Base-by-base conservation (phyloP, 2,329 filamentous ascomycete genomes). In the Botryotinia calthae region DNA sequence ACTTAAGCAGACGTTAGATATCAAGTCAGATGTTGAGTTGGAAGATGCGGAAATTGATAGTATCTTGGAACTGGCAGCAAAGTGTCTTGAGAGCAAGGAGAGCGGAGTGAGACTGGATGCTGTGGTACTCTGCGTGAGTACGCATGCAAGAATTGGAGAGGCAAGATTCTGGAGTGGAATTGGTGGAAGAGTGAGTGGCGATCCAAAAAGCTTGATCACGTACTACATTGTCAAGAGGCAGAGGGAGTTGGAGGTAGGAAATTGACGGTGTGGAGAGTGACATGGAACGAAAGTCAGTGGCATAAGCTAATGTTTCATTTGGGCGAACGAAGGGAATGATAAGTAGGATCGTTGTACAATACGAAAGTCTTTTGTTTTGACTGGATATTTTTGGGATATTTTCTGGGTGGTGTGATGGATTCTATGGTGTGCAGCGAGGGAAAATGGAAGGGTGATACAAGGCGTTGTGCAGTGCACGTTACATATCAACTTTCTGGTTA, bases 181-280 rank as follows among this genome's bases (percentile, higher is more conserved):
- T 78, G 87, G 85, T 73, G 86, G 58, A 16, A 70, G 84, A 16
- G 85, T 92, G 46, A 87, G 88, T 79, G 91, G 94, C 76, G 91
- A 93, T 76, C 89, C 91, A 34, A 88, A 93, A 84, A 94, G 90
- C 76, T 81, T 95, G 74, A 90, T 95, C 78, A 94, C 91, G 16
- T 95, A 95, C 80, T 95, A 94, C 81, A 91, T 94, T 78, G 92
- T 92, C 58, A 91, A 91, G 85, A 85, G 86, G 80, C 89, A 91
- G 82, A 84, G 88, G 70, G 89, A 91, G 82, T 31, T 75, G n/a
- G 77, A 76, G 74, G 70, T 70, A 62, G 31, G 25, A 22, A 64
- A 28, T 25, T 71, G 18, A 62, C 22, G 12, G 42, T 14, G 31
- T 16, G 16, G 20, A 28, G 20, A 28, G 58, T 12, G 31, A 20